Evolutionary conservation across 139 green algal genomes (phyloP), one percentile per base, ranked within the genome.

Genomic region (Micractinium sp.): DNA sequence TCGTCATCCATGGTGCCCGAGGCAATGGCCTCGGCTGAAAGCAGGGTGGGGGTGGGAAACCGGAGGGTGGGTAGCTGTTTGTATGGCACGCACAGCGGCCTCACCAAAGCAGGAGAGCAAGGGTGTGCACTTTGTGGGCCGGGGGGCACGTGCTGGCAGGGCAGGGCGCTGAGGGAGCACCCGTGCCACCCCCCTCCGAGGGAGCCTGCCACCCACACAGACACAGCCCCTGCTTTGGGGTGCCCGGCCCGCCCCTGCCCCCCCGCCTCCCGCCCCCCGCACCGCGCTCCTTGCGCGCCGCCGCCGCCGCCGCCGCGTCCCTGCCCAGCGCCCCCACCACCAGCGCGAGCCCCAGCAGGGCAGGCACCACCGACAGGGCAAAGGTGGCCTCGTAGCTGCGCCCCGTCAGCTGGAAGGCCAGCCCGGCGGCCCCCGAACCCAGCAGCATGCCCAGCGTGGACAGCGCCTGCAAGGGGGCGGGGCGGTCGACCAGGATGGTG

Each of bases 371-470:
- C 2, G 96, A 92, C 36, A 96, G 88, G 1, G 93, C 89, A 89
- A 98, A 98, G 27, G 95, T 98, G 60, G 90, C 36, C 9, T 94
- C 90, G 88, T 97, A 97, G 90, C 94, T 96, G 7, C 92, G 89
- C 5, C 94, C 93, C 3, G 93, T 95, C 63, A 93, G 56, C 23
- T 90, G 39, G 86, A 95, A 97, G 38, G 94, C 94, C 22, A 89
- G 15, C 56, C 91, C 89, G 14, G 95, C 93, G 1, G 71, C 67
- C 23, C 29, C 56, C 53, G 94, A 93, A 14, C 96, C 96, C 61
- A 96, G 84, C 81, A 97, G 90, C 60, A 95, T 95, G 60, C 96
- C 96, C 76, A 94, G 88, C 0, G 95, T 98, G 66, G 91, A 92
- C 78, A 96, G 92, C 3, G 94, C 71, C 53, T 80, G 74, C 35